phyloP scores from a whole-genome alignment of 2,329 filamentous ascomycete species.

The Bipolaris zeicola region DNA sequence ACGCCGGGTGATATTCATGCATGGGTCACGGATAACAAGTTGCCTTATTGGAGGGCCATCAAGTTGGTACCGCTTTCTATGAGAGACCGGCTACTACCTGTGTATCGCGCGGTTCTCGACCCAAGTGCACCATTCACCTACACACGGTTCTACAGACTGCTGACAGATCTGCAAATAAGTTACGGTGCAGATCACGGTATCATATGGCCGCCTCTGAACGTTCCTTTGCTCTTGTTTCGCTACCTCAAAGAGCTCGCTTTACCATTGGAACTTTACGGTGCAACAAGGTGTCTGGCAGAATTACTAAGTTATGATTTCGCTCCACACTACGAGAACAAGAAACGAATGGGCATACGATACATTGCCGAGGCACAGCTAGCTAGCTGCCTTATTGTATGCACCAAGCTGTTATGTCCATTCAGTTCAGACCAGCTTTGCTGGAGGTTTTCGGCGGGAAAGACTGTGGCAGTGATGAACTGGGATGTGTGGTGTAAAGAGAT shows the following conservation, averaged over 20 bases:
- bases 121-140: conserved; percentile 54
- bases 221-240: conserved; percentile 68
- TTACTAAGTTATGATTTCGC: conserved; percentile 61
- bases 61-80: conserved; percentile 66
- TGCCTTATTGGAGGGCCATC: conserved; percentile 72
- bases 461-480: conserved; percentile 73
- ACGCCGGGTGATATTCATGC: conserved; percentile 71
- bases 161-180: conserved; percentile 66
- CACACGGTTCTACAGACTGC: conserved; percentile 67
- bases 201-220: conserved; percentile 73
- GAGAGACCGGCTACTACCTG: conserved; percentile 66
- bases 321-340: conserved; percentile 55
- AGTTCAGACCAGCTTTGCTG: conserved; percentile 62
- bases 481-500: conserved; percentile 61
- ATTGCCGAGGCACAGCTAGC: conserved; percentile 75
- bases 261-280: conserved; percentile 71
- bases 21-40: conserved; percentile 70
- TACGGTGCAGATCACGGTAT: conserved; percentile 73
- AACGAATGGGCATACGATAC: conserved; percentile 38
- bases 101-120: conserved; percentile 66
- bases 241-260: conserved; percentile 74
- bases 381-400: conserved; percentile 72
- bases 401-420: conserved; percentile 81
- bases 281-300: conserved; percentile 62
- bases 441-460: conserved; percentile 59